phyloP scores from a whole-genome alignment of 192 early-diverging fungal species.

The Backusella tuberculispora region DNA sequence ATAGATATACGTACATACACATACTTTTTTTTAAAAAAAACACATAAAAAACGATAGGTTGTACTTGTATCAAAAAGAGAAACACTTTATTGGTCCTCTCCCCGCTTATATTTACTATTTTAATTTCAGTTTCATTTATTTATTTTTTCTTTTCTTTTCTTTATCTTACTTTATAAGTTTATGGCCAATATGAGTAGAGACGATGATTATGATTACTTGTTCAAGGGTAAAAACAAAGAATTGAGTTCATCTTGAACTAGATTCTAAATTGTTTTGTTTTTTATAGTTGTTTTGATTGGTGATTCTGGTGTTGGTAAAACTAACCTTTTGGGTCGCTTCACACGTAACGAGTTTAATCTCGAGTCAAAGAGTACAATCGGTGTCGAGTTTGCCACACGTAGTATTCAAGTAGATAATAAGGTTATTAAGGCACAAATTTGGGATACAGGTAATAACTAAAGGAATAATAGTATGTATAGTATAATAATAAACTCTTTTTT shows the following conservation, averaged over 20 bases:
- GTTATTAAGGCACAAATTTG: slow-evolving; percentile 99
- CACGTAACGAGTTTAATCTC: slow-evolving; percentile 97
- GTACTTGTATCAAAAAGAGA: not conserved
- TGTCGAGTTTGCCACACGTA: slow-evolving; percentile 96
- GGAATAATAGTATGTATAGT: not conserved
- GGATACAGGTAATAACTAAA: slow-evolving; percentile 82
- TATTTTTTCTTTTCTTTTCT: not conserved
- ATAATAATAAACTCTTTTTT: not conserved
- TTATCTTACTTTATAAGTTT: not conserved
- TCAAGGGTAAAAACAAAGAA: slow-evolving; percentile 67
- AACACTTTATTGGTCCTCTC: too few species aligned
- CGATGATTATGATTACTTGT: slow-evolving; percentile 86
- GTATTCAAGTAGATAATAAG: slow-evolving; percentile 96
- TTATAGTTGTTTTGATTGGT: slow-evolving; percentile 67
- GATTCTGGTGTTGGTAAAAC: slow-evolving; percentile 79
- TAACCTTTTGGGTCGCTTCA: slow-evolving; percentile 95
- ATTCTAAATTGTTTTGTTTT: not conserved
- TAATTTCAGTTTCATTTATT: not conserved
- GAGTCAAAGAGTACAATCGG: slow-evolving; percentile 99
- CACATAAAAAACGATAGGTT: not conserved
- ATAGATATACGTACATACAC: not conserved
- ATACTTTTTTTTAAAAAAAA: not conserved
- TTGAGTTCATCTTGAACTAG: not conserved
- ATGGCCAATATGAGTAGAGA: slow-evolving; percentile 34
- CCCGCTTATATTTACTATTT: not conserved